These are phyloP conservation scores for Cairneyella variabilis DNA, from an alignment of 495 filamentous ascomycete genomes.

Conservation along the genomic window DNA sequence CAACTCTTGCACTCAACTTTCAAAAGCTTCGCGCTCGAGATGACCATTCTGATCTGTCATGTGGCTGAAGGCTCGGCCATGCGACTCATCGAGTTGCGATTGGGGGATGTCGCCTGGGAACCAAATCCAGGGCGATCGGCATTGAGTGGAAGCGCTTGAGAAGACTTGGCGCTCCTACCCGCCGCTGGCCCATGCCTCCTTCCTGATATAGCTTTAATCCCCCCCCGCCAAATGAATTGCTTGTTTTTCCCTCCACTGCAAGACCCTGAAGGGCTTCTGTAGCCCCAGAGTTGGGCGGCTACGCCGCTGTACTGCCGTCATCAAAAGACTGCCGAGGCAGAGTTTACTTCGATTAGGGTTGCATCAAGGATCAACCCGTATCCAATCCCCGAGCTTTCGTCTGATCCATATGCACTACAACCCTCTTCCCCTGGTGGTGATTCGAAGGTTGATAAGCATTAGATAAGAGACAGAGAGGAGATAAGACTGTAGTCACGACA, in stretches of 20 bases:
- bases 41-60: no score
- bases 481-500: neutral
- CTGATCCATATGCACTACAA: neutral
- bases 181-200: no score
- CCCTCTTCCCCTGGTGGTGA: neutral
- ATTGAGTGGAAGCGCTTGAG: no score
- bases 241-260: neutral
- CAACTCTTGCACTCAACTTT: no score
- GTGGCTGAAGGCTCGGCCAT: no score
- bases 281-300: neutral
- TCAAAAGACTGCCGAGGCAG: neutral
- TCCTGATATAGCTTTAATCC: neutral
- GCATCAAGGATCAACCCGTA: neutral
- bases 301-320: neutral
- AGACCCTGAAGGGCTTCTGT: neutral
- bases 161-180: no score
- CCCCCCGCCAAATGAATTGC: neutral
- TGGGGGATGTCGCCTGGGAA: no score
- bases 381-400: no score
- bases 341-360: neutral
- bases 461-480: neutral
- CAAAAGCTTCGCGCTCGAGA: no score
- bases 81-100: no score
- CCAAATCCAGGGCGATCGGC: no score
- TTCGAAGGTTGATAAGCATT: neutral